phyloP scores from a whole-genome alignment of 116 monocot species.

The Papilionanthe hybrid region DNA sequence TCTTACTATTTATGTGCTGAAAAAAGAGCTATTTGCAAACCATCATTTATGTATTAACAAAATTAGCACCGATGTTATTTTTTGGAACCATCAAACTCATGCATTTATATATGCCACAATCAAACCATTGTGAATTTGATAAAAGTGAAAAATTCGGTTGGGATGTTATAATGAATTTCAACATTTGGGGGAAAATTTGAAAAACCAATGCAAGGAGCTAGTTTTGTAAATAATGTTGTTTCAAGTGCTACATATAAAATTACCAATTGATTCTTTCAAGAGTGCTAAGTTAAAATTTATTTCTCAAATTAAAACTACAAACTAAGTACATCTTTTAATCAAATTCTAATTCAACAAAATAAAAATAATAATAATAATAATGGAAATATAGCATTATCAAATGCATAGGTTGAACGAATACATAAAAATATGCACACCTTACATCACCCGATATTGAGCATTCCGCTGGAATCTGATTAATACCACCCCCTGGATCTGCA shows the following conservation, averaged over 20 bases:
- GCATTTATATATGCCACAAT: no score
- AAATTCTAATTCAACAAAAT: neutral
- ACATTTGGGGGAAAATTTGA: no score
- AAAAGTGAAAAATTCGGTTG: no score
- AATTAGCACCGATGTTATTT: no score
- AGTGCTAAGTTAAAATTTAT: neutral
- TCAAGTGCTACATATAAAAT: no score
- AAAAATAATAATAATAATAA: no score
- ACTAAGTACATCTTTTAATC: neutral
- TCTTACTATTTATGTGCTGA: neutral
- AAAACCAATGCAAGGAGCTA: no score
- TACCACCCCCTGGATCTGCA: constrained; percentile 87
- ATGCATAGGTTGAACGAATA: neutral
- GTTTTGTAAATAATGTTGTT: no score
- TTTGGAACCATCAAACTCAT: no score
- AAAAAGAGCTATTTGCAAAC: neutral
- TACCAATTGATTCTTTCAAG: neutral
- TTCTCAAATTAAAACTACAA: neutral
- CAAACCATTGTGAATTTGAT: no score
- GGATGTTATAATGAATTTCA: no score
- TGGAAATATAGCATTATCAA: neutral
- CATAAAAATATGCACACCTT: constrained; percentile 42
- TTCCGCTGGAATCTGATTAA: constrained; percentile 93
- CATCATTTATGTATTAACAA: no score
- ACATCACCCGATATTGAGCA: constrained; percentile 92